Conservation (phyloP, 495 filamentous ascomycete species). For the Oidiodendron maius region DNA sequence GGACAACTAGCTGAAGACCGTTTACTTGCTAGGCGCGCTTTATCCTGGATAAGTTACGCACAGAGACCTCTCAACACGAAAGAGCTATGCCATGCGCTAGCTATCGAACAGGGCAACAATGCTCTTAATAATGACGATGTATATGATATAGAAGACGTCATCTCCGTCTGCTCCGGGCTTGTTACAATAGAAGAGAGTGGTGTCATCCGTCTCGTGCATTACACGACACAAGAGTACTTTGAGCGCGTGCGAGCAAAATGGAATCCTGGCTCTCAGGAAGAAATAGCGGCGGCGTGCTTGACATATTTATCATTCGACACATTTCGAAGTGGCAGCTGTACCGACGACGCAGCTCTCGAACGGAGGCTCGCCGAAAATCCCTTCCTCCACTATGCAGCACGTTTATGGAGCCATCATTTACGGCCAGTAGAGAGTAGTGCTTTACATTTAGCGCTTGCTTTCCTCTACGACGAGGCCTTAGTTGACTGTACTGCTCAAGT, state of each 20-base stretch:
- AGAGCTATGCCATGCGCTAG: slow-evolving; percentile 16
- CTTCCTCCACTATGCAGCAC: neutral
- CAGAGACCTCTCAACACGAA: neutral
- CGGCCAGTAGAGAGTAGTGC: neutral
- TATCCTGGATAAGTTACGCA: neutral
- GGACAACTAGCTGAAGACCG: neutral
- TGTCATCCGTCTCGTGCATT: slow-evolving; percentile 48
- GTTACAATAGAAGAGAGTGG: slow-evolving; percentile 41
- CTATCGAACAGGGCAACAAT: slow-evolving; percentile 6
- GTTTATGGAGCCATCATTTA: neutral
- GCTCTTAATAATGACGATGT: slow-evolving; percentile 27
- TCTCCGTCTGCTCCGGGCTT: slow-evolving; percentile 31
- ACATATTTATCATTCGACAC: slow-evolving; percentile 32
- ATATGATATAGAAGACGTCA: slow-evolving; percentile 21
- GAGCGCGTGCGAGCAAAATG: slow-evolving; percentile 25
- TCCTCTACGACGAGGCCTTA: neutral
- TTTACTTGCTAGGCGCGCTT: neutral
- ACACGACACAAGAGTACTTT: slow-evolving; percentile 49
- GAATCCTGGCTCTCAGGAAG: slow-evolving; percentile 29
- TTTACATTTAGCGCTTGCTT: neutral
- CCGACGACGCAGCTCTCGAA: slow-evolving; percentile 24
- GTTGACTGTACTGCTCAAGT: neutral
- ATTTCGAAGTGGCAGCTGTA: slow-evolving; percentile 6
- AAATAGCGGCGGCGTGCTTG: slow-evolving; percentile 35
- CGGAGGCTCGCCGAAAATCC: slow-evolving; percentile 7